Conservation (phyloP, 192 early-diverging fungal genomes). For the Backusella sp. region DNA sequence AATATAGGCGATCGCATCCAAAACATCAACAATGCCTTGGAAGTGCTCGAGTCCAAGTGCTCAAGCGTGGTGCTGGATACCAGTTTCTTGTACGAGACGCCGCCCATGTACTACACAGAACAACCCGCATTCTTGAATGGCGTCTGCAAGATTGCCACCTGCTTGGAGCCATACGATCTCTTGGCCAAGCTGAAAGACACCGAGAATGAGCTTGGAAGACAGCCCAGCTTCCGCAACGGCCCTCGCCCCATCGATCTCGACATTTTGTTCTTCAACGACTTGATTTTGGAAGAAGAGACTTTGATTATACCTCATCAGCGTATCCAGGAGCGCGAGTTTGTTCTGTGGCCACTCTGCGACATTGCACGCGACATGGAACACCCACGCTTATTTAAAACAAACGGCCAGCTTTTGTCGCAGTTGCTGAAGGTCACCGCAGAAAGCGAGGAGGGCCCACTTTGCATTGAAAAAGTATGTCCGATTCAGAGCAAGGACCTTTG, state of each 20-base stretch:
- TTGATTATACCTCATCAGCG: conserved; percentile 89
- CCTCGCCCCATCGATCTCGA: conserved; percentile 95
- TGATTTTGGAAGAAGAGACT: conserved; percentile 59
- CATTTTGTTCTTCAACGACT: conserved; percentile 88
- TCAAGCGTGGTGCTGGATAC: conserved; percentile 72
- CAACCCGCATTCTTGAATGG: conserved; percentile 93
- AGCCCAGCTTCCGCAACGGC: conserved; percentile 67
- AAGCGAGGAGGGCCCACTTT: conserved; percentile 27
- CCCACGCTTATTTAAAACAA: conserved; percentile 80
- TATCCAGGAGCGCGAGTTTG: conserved; percentile 93
- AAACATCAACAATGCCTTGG: conserved; percentile 78
- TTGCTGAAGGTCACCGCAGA: conserved; percentile 48
- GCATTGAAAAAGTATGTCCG: conserved; percentile 57
- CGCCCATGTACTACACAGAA: conserved; percentile 94
- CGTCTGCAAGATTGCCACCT: conserved; percentile 80
- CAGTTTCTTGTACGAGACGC: conserved; percentile 94
- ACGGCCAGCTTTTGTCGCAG: conserved; percentile 65
- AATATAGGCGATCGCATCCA: conserved; percentile 83
- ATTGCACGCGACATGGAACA: conserved; percentile 89
- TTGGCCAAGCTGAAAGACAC: conserved; percentile 80
- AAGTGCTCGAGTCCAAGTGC: conserved; percentile 43
- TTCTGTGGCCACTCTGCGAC: conserved; percentile 90
- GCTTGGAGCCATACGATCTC: conserved; percentile 68
- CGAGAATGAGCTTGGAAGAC: conserved; percentile 80
- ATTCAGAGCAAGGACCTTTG: conserved; percentile 46